These are phyloP conservation scores for Aschersonia sp. DNA, from an alignment of 2,329 filamentous ascomycete species.

Conservation along the genomic window DNA sequence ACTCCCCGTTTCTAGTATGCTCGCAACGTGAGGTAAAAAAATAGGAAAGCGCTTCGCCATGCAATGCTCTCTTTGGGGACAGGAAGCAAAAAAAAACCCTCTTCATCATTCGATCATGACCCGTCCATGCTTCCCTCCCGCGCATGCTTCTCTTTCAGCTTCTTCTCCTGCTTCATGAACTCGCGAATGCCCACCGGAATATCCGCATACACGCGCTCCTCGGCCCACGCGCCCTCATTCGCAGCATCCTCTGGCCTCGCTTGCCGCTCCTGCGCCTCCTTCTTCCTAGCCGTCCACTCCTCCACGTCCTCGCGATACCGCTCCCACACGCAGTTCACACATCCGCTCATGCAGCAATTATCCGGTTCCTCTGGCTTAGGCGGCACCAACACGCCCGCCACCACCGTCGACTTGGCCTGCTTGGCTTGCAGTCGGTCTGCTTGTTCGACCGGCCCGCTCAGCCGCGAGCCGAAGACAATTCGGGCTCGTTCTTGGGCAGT, in stretches of 20 bases:
- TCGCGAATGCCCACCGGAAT: slow-evolving; percentile 88
- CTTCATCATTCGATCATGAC: slow-evolving; percentile 9
- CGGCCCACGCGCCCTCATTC: slow-evolving; percentile 8
- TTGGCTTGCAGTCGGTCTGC: slow-evolving; percentile 44
- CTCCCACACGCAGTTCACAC: slow-evolving; percentile 96
- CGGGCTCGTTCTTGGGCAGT: slow-evolving; percentile 30
- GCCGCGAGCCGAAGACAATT: slow-evolving; percentile 69
- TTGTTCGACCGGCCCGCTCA: slow-evolving; percentile 60
- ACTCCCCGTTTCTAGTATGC: too few relatives aligned
- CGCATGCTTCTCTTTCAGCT: slow-evolving; percentile 60
- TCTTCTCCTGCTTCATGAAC: slow-evolving; percentile 97
- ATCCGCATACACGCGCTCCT: slow-evolving; percentile 58
- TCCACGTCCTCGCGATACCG: slow-evolving; percentile 83
- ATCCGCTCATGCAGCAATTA: slow-evolving; percentile 98
- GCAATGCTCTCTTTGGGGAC: too few relatives aligned
- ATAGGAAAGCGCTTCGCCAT: too few relatives aligned
- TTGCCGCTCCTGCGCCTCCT: slow-evolving; percentile 45
- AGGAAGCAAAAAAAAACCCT: too few relatives aligned
- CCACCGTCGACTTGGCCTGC: slow-evolving; percentile 41
- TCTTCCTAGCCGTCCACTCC: slow-evolving; percentile 58
- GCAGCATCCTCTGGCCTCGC: slow-evolving; percentile 45
- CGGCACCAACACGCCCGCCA: slow-evolving; percentile 73
- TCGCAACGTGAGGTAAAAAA: too few relatives aligned
- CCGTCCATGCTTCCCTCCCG: slow-evolving; percentile 35
- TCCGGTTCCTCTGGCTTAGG: slow-evolving; percentile 81